Base-by-base conservation (phyloP, 495 filamentous ascomycete species). In the Margaritispora aquatica region DNA sequence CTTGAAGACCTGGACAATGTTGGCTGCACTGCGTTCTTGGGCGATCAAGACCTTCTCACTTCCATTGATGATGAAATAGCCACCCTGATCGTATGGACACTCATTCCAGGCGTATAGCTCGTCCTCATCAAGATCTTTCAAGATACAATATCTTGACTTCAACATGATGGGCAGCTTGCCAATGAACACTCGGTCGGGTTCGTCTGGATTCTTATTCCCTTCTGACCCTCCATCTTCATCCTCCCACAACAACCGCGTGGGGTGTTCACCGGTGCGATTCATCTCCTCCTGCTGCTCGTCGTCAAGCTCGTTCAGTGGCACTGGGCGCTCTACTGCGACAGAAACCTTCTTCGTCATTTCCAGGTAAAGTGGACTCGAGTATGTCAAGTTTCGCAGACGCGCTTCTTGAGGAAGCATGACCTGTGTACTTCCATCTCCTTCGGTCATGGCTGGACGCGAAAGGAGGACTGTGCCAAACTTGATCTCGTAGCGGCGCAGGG, bases 21-120 rank as follows among this genome's bases (percentile, higher is more conserved):
- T 99, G 66, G 92, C 95, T 19, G 95, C 95, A 64, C 90, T 96
- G 24, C 94, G 86, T 71, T 99, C 94, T 71, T 99, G 94, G 1
- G 95, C 95, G 60, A 99, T 97, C 60, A 99, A 72, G 21, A 99
- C 94, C 80, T 99, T 99, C 71, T 99, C 94, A 70, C 89, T 94
- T n/a, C 94, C 94, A 74, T 97, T 99, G 75, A 99, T 97, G 60
- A 99, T 87, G 71, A 99, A 99, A 65, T 99, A 99, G 57, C 94
- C 94, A 51, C 94, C 94, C 63, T 94, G 93, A 68, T 99, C 94
- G 71, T 96, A 97, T 0, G 95, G 94, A 57, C 94, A 99, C 73
- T 99, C 94, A 68, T 93, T 93, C 72, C 89, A 85, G 11, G 84
- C 77, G 67, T 93, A 96, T 1, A 97, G 79, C 19, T 86, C 83